Base-by-base conservation (phyloP, 2,329 filamentous ascomycete genomes). In the Fonsecaea nubica region DNA sequence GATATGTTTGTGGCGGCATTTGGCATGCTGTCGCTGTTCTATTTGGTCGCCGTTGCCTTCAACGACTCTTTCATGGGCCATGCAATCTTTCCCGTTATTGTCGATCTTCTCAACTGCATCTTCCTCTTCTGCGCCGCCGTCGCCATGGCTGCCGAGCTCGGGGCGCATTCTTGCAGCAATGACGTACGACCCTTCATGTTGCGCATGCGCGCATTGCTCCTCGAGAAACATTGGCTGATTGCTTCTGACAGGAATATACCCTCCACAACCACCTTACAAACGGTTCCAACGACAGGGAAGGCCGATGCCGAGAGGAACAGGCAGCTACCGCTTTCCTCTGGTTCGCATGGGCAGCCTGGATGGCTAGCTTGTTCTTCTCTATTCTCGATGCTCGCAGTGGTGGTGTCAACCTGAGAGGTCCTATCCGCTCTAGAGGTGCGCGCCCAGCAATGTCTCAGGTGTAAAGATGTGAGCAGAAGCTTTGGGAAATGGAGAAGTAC, bases 261-360 rank as follows among this genome's bases (percentile, higher is more conserved):
- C 45, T 57, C n/a, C 63, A 56, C 69, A 85, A 84, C 63, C 75
- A 78, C 7, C 79, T 84, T 67, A 82, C 81, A 66, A 79, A 80
- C 66, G 80, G 81, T 58, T 75, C 81, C 0, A 1, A 68, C 63
- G 68, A 77, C 30, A 73, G 73, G 54, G 56, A 69, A 12, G 81
- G 80, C 67, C 78, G 81, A 59, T 85, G 83, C 72, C 81, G 80
- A 48, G 83, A 85, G 74, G 82, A 81, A 9, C 82, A 85, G 72
- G 83, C 83, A 4, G 74, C 80, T 2, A 77, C 75, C 25, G 83
- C 83, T 0, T 85, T 85, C 76, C 75, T 85, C 57, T 85, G 82
- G 82, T 83, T 85, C 69, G 76, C 75, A 8, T 84, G 80, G 76
- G 80, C 76, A 45, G 72, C 78, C 4, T 85, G 80, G 67, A 74